phyloP scores from a whole-genome alignment of 495 filamentous ascomycete genomes.

The Xanthoparmelia taractica region DNA sequence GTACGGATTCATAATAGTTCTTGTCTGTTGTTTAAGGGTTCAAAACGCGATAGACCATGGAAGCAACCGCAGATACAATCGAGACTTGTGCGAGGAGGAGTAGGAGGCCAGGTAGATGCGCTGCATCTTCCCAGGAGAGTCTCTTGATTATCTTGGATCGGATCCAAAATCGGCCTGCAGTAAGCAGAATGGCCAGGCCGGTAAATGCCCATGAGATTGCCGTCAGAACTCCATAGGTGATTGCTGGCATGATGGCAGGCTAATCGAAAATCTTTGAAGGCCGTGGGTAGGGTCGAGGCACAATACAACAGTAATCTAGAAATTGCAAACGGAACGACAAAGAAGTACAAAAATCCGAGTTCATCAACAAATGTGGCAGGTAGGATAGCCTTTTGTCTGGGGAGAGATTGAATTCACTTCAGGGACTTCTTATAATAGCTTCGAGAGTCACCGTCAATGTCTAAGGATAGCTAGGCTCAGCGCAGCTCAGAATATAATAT shows the following conservation, averaged over 20 bases:
- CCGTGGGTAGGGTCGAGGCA: background rate
- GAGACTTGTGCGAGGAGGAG: constrained; percentile 6
- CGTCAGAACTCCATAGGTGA: background rate
- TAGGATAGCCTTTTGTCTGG: background rate
- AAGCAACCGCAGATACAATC: background rate
- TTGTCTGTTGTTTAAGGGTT: no score
- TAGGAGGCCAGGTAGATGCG: constrained; percentile 1
- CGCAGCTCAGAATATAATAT: no score
- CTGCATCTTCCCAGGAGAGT: constrained; percentile 7
- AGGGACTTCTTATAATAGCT: background rate
- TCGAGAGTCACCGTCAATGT: background rate
- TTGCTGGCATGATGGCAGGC: background rate
- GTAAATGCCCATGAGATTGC: constrained; percentile 5
- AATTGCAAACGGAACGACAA: background rate
- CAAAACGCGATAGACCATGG: background rate
- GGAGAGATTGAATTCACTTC: background rate
- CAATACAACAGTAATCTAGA: no score
- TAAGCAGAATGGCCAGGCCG: background rate
- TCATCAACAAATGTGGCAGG: background rate
- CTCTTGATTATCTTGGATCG: background rate
- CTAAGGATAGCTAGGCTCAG: no score
- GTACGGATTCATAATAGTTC: background rate
- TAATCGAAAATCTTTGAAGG: background rate
- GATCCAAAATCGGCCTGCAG: constrained; percentile 3
- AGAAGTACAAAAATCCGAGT: background rate